Evolutionary conservation across 495 filamentous ascomycete genomes (phyloP).

Genomic region (Mytilinidion resinicola): DNA sequence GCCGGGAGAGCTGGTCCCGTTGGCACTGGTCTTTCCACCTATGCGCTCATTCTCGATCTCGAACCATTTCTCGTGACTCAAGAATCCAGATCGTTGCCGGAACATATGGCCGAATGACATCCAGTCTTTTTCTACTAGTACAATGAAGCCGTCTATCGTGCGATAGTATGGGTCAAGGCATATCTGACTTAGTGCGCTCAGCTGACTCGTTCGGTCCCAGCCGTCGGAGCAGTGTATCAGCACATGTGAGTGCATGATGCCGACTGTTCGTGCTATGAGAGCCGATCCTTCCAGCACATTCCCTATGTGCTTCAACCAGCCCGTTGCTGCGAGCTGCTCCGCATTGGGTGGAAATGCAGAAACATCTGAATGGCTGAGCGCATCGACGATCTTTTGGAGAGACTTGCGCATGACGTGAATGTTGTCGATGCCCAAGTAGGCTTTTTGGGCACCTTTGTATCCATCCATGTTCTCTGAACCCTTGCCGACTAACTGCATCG

Average conservation of each 20-base stretch:
- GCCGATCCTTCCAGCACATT: conserved; percentile 77
- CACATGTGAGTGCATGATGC: conserved; percentile 86
- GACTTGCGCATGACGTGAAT: conserved; percentile 98
- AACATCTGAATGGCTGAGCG: conserved; percentile 87
- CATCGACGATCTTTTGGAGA: conserved; percentile 78
- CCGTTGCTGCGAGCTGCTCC: conserved; percentile 74
- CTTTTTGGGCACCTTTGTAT: conserved; percentile 86
- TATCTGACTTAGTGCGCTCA: conserved; percentile 88
- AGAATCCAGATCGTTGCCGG: conserved; percentile 73
- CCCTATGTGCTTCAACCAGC: conserved; percentile 87
- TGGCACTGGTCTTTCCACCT: conserved; percentile 37
- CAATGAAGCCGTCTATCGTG: conserved; percentile 91
- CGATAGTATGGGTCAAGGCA: conserved; percentile 95
- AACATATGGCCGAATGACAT: conserved; percentile 98
- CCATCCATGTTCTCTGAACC: conserved; percentile 98
- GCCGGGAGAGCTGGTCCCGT: conserved; percentile 7
- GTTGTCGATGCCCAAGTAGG: conserved; percentile 96
- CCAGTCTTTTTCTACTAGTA: conserved; percentile 97
- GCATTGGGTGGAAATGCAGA: conserved; percentile 76
- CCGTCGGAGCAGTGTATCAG: conserved; percentile 97
- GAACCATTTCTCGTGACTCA: conserved; percentile 95
- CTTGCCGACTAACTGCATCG: conserved; percentile 90
- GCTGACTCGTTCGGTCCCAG: conserved; percentile 94
- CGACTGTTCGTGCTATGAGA: conserved; percentile 81
- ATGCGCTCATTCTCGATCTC: conserved; percentile 67